These are phyloP conservation scores for Trichoderma orchidacearum DNA, from an alignment of 495 filamentous ascomycete species.

Conservation along the genomic window DNA sequence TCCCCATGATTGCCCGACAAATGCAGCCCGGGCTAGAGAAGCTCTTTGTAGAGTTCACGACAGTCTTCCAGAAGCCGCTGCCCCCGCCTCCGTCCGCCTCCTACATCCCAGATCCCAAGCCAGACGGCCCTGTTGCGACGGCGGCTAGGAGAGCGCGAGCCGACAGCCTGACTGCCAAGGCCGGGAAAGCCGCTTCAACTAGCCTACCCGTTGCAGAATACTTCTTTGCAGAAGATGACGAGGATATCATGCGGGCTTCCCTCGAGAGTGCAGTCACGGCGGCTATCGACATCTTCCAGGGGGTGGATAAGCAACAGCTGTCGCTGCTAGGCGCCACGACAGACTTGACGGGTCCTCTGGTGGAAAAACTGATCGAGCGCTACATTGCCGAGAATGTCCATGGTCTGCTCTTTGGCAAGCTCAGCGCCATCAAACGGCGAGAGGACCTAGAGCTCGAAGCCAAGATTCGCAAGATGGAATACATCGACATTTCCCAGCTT, in stretches of 20 bases:
- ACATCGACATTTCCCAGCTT: conserved; percentile 87
- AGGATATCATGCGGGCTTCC: conserved; percentile 70
- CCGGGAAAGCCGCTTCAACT: neutral
- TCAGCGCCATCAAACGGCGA: conserved; percentile 60
- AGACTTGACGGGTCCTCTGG: conserved; percentile 79
- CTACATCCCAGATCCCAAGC: conserved; percentile 35
- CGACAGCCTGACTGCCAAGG: conserved; percentile 16
- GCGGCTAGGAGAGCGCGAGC: conserved; percentile 36
- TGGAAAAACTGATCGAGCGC: conserved; percentile 87
- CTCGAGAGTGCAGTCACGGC: conserved; percentile 85
- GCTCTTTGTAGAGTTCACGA: conserved; percentile 79
- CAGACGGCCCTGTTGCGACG: conserved; percentile 33
- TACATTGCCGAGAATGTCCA: conserved; percentile 93
- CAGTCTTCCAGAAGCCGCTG: conserved; percentile 70
- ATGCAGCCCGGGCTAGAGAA: conserved; percentile 89
- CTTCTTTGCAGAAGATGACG: conserved; percentile 63
- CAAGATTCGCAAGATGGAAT: conserved; percentile 82
- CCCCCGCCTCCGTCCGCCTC: conserved; percentile 59
- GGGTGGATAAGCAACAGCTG: conserved; percentile 89
- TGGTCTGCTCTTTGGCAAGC: conserved; percentile 63
- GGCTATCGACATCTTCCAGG: conserved; percentile 90
- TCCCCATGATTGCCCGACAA: conserved; percentile 92
- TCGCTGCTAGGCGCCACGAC: conserved; percentile 86
- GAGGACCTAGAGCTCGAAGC: conserved; percentile 88
- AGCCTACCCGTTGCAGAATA: conserved; percentile 15